Base-by-base conservation (phyloP, 2,329 filamentous ascomycete species). In the Endothia cerciana region DNA sequence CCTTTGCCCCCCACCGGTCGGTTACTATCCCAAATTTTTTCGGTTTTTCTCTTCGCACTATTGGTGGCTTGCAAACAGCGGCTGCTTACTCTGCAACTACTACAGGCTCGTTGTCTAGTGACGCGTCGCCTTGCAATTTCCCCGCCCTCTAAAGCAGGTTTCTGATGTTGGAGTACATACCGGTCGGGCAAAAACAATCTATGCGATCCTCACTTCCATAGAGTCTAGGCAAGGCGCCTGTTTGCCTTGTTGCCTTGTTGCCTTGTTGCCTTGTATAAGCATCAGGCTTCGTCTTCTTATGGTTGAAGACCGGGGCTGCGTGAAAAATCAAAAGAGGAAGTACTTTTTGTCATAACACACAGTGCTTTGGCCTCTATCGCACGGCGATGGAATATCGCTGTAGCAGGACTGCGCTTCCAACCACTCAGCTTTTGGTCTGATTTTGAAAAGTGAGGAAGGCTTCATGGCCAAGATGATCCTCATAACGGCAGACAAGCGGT, bases 191-290 rank as follows among this genome's bases (percentile, higher is more conserved):
- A 55, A 55, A 30, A n/a, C n/a, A 7, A 25, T 22, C 28, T 17
- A 51, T 28, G 25, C 25, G 7, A 30, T 28, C 11, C 47, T 11
- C 47, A 13, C 28, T 55, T 36, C 17, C 1, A n/a, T n/a, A n/a
- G n/a, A n/a, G n/a, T n/a, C n/a, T 11, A 22, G 28, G 19, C 3
- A 36, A 55, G 30, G 30, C 30, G 19, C 10, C 25, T 33, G 7
- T 36, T 11, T 55, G 51, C 51, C 51, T 55, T 3, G 17, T 55
- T 30, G 25, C 49, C 49, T 53, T 53, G n/a, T n/a, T n/a, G n/a
- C n/a, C n/a, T n/a, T n/a, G n/a, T 15, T 15, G 10, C 13, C 13
- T 19, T 17, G 7, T 19, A 6, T 1, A 43, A 11, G 19, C 41
- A 11, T 19, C 8, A n/a, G 19, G 13, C 41, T 15, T 17, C 41